phyloP scores from a whole-genome alignment of 495 filamentous ascomycete genomes.

The Penicillium fimorum region DNA sequence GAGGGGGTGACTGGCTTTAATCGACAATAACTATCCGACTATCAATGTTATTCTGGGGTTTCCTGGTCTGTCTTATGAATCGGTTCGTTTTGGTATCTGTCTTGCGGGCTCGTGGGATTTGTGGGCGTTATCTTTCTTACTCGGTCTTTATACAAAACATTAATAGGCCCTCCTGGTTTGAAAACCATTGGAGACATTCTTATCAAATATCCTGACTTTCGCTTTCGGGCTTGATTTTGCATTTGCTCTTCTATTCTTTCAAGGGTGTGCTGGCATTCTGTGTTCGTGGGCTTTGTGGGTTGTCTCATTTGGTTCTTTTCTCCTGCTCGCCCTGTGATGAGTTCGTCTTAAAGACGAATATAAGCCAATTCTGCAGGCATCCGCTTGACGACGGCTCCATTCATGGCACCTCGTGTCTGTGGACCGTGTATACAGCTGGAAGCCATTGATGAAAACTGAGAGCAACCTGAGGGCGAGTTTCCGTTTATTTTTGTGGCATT shows the following conservation, averaged over 20 bases:
- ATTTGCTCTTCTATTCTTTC: neutral
- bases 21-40: neutral
- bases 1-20: neutral
- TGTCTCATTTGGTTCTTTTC: neutral
- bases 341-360: constrained; percentile 8
- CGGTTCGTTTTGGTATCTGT: no score
- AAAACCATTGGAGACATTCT: neutral
- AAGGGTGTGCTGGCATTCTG: neutral
- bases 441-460: constrained; percentile 14
- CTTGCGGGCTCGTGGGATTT: neutral
- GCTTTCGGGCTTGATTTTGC: neutral
- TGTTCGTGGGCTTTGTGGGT: neutral
- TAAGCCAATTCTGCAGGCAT: constrained; percentile 32
- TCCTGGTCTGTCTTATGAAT: neutral
- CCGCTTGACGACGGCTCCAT: constrained; percentile 10
- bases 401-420: neutral
- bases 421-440: constrained; percentile 6
- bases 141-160: neutral
- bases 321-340: constrained; percentile 22
- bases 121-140: neutral
- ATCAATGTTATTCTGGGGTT: neutral
- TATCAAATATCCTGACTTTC: neutral
- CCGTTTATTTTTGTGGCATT: neutral
- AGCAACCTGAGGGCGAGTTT: constrained; percentile 16
- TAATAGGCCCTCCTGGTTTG: neutral